Conservation (phyloP, 1,284 basidiomycete species). For the Kwoniella shivajii region DNA sequence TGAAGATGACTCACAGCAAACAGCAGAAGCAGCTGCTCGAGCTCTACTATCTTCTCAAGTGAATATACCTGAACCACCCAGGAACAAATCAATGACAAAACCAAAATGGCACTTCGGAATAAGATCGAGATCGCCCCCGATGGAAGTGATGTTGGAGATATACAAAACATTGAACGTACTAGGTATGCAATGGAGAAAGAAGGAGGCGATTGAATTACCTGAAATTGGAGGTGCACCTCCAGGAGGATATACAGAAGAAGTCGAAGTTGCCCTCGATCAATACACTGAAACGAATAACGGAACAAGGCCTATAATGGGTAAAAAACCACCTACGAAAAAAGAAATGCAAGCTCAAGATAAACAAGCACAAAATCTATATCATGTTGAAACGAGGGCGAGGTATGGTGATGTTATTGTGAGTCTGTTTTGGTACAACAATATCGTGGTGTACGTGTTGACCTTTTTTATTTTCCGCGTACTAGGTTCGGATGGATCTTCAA, state of each 20-base stretch:
- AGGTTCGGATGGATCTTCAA: constrained; percentile 96
- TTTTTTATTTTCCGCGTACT: no score
- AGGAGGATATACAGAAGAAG: constrained; percentile 47
- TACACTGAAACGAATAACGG: constrained; percentile 40
- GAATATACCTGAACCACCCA: constrained; percentile 17
- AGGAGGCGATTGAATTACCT: constrained; percentile 64
- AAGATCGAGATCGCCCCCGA: constrained; percentile 87
- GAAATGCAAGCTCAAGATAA: constrained; percentile 57
- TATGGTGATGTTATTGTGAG: constrained; percentile 87
- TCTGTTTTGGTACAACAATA: constrained; percentile 18
- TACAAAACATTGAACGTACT: constrained; percentile 88
- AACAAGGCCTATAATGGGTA: constrained; percentile 38
- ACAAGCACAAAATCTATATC: constrained; percentile 70
- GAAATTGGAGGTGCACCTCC: constrained; percentile 61
- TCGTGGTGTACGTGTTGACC: background rate
- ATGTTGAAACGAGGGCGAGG: constrained; percentile 88
- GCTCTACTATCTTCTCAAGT: constrained; percentile 31
- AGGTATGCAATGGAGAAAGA: constrained; percentile 89
- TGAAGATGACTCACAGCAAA: constrained; percentile 20
- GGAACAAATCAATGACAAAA: constrained; percentile 47
- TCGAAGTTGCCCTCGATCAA: constrained; percentile 57
- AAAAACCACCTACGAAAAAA: constrained; percentile 49
- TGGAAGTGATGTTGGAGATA: constrained; percentile 99
- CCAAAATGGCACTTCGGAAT: constrained; percentile 99
- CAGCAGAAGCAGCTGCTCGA: constrained; percentile 48